phyloP scores from a whole-genome alignment of 768 basidiomycete genomes.

The Lactarius psammicola region DNA sequence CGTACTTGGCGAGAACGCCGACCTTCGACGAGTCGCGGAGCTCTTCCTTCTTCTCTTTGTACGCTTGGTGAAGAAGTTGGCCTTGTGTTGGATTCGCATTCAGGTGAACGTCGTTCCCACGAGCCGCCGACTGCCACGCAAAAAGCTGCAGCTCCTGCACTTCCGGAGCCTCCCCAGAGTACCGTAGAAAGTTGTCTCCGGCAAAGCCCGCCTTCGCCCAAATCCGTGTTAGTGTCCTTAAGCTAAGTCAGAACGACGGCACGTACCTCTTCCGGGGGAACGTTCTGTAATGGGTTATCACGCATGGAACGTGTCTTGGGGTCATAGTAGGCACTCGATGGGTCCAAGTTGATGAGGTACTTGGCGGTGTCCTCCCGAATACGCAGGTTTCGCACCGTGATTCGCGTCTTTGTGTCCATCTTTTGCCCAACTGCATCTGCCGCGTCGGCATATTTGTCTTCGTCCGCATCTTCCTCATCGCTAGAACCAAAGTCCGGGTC shows the following conservation, averaged over 20 bases:
- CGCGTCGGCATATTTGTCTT: conserved; percentile 97
- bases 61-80: conserved; percentile 87
- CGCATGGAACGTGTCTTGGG: conserved; percentile 99
- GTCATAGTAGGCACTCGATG: conserved; percentile 96
- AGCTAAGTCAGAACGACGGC: conserved; percentile 7
- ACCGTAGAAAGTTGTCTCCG: conserved; percentile 94
- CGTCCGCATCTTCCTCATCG: conserved; percentile 93
- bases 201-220: conserved; percentile 76
- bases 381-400: conserved; percentile 96
- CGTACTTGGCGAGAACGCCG: conserved; percentile 89
- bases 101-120: conserved; percentile 93
- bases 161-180: conserved; percentile 88
- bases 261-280: conserved; percentile 85
- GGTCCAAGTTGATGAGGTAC: conserved; percentile 95
- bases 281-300: conserved; percentile 80
- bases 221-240: conserved; percentile 5
- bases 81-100: conserved; percentile 97
- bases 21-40: conserved; percentile 85
- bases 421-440: conserved; percentile 98
- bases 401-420: conserved; percentile 95
- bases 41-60: conserved; percentile 88
- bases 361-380: conserved; percentile 99
- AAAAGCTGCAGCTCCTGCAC: conserved; percentile 93
- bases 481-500: conserved; percentile 96
- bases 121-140: conserved; percentile 93